Base-by-base conservation (phyloP, 179 eudicot genomes). In the Camellia oleifera region DNA sequence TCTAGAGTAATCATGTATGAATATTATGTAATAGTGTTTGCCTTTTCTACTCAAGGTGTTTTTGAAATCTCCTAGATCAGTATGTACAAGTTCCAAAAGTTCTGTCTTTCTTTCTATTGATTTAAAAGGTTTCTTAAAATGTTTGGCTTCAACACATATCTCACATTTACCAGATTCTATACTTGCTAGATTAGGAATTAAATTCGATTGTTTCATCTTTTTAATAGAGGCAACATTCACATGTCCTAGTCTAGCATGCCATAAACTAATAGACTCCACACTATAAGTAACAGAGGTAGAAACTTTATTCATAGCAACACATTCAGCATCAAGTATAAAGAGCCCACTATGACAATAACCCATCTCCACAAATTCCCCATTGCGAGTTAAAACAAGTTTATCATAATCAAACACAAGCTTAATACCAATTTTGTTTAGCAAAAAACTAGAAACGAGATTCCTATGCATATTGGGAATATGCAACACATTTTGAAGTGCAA, bases 31-130 rank as follows among this genome's bases (percentile, higher is more conserved):
- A 32, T 32, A 32, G 40, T 32, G 40, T 45, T 23, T 44, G 45
- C 77, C 77, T 8, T 72, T 72, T 64, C 10, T 62, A 64, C 77
- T 72, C 32, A 48, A 3, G 6, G 14, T 23, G 11, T 48, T 79
- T 48, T 72, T 72, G 61, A 71, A 79, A n/a, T 79, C 70, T 4
- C 69, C 81, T n/a, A 61, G 60, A 2, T 61, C 65, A 0, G n/a
- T 12, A 15, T 61, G 65, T 61, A 61, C 14, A 4, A 61, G 65
- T 61, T 61, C 65, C 4, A 61, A 61, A 5, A 15, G 5, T 61
- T 11, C 2, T 32, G 40, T 32, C 40, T 32, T 32, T 32, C 40
- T 32, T 32, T 32, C 40, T 32, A 32, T 32, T 32, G 40, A 32
- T 32, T 32, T 32, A 32, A 32, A 32, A 32, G 40, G 40, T 32